Base-by-base conservation (phyloP, 805 yeast genomes). In the Candida krabiensis region DNA sequence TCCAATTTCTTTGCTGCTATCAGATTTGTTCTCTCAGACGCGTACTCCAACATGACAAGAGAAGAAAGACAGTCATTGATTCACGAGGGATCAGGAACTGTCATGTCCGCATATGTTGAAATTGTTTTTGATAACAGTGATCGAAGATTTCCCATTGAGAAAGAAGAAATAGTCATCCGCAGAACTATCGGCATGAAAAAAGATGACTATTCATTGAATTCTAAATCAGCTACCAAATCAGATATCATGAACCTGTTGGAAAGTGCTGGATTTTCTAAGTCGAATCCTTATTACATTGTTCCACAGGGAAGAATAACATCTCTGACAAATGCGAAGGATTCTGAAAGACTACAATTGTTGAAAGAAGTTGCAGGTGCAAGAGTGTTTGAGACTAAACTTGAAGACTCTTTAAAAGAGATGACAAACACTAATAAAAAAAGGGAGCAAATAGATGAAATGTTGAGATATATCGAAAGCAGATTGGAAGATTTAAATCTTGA, bases 331-430 rank as follows among this genome's bases (percentile, higher is more conserved):
- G 91, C 96, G 0, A 86, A 86, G 50, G 96, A 89, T 56, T 56
- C 76, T 3, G 96, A 90, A 55, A 75, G 97, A 44, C 69, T 91
- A 35, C 73, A 76, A 24, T 65, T 90, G 27, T 66, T 93, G 49
- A 89, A 91, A 49, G 96, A 89, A 54, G 96, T 91, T 23, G 93
- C 96, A 21, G 99, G 99, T 14, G 96, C 98, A 1, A 83, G 80
- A 42, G 85, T 90, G 3, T 93, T 91, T 64, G 98, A 93, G 55
- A 67, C 73, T 26, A 86, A 86, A 58, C 69, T 90, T 38, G 75
- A 73, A 41, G 96, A 89, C 40, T 86, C 96, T 1, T 65, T 73
- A 43, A 83, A 81, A 56, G 91, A 88, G 50, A 86, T 90, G 89
- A 67, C 68, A 4, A 80, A 77, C 43, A 81, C 96, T 0, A 78